Evolutionary conservation across 352 stramenopile species (phyloP).

Genomic region (Phytophthora pluvialis): DNA sequence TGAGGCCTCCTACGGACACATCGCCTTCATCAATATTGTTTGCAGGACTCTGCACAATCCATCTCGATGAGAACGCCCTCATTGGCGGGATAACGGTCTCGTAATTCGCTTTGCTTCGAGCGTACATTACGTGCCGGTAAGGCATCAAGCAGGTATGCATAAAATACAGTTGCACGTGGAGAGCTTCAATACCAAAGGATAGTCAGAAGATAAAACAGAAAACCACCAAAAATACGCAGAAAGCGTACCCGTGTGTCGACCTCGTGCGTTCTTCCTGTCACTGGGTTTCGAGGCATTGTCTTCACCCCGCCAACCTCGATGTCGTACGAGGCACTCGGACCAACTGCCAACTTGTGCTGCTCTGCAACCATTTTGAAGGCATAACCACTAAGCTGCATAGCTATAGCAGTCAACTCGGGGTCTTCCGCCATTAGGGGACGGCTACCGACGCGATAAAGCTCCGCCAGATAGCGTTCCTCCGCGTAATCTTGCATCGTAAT

Average conservation of each 20-base stretch:
- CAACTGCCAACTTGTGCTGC: neutral
- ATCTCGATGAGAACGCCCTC: conserved; percentile 1
- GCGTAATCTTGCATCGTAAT: no score
- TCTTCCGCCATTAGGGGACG: neutral
- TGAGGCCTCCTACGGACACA: neutral
- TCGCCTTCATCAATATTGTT: conserved; percentile 16
- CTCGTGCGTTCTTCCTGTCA: neutral
- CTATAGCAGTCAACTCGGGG: neutral
- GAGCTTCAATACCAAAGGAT: neutral
- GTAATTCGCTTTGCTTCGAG: conserved; percentile 3
- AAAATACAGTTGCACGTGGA: conserved; percentile 4
- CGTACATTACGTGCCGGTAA: conserved; percentile 10
- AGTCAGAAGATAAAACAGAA: neutral
- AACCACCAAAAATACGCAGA: conserved; percentile 3
- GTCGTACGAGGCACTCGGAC: neutral
- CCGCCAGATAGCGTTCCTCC: conserved; percentile 4
- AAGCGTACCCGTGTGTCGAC: conserved; percentile 13
- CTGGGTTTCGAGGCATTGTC: neutral
- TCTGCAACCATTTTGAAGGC: conserved; percentile 1
- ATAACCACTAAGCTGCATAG: conserved; percentile 6
- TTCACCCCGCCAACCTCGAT: neutral
- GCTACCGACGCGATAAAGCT: conserved; percentile 10
- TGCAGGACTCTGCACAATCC: conserved; percentile 1
- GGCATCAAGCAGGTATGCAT: conserved; percentile 3
- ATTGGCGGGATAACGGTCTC: conserved; percentile 7